These are phyloP conservation scores for Parafenestella ontariensis DNA, from an alignment of 2,329 filamentous ascomycete genomes.

Conservation along the genomic window DNA sequence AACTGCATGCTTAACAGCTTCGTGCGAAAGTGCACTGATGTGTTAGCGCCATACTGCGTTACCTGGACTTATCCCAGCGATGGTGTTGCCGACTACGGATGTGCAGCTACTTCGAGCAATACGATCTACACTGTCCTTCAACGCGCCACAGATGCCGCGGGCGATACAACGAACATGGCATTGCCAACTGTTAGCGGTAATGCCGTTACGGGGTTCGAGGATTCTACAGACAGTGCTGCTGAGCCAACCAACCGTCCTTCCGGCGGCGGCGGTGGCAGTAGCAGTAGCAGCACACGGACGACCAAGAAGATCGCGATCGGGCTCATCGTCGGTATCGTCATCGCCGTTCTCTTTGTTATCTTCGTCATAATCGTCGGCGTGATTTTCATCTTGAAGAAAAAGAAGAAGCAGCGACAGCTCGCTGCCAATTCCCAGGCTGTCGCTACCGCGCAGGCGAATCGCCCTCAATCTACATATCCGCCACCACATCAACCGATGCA, in stretches of 20 bases:
- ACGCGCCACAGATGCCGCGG: slow-evolving; percentile 17
- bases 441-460: slow-evolving; percentile 21
- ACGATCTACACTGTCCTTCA: slow-evolving; percentile 25
- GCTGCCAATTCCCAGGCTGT: slow-evolving; percentile 22
- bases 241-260: not conserved
- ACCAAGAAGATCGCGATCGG: slow-evolving; percentile 25
- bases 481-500: slow-evolving; percentile 15
- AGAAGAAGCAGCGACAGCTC: slow-evolving; percentile 26
- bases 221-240: not conserved
- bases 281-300: slow-evolving; percentile 3
- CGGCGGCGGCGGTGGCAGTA: not conserved
- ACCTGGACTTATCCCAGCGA: slow-evolving; percentile 37
- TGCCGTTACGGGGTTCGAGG: slow-evolving; percentile 15
- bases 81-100: slow-evolving; percentile 31
- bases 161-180: slow-evolving; percentile 21
- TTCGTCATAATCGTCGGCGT: slow-evolving; percentile 22
- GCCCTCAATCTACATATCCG: slow-evolving; percentile 20
- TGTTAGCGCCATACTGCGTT: slow-evolving; percentile 28
- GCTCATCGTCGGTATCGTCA: slow-evolving; percentile 28
- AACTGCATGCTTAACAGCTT: slow-evolving; percentile 30
- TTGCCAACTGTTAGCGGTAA: slow-evolving; percentile 24
- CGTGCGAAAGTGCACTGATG: slow-evolving; percentile 31
- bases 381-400: slow-evolving; percentile 27
- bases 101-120: slow-evolving; percentile 13
- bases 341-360: slow-evolving; percentile 25